Evolutionary conservation across 2,329 filamentous ascomycete species (phyloP), one percentile per base, ranked within the genome.

Genomic region (Diaporthe sp.): DNA sequence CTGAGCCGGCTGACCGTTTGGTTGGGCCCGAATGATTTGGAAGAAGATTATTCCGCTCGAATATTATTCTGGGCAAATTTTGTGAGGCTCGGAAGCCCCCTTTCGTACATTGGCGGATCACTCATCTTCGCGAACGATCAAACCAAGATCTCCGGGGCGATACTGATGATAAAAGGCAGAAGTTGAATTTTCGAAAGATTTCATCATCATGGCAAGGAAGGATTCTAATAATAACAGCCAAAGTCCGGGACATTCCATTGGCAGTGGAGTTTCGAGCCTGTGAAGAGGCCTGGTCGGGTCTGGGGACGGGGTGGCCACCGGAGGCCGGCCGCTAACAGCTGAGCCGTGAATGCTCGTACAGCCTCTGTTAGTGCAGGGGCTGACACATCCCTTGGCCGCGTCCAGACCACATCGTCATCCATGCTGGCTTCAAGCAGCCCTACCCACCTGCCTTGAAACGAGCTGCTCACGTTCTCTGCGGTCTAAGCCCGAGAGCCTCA

Each of bases 221-320:
- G 8, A 49, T 44, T 71, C 75, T 71, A 76, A 73, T 34, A 73
- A 76, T 76, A 76, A 60, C 39, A 19, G 39, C 15, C 39, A 6
- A n/a, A 10, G 28, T 44, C 22, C n/a, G 51, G 44, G 73, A 62
- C 31, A 28, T 13, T 57, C 55, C 73, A 61, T 53, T 67, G 70
- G 57, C 65, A 72, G 51, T 46, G 75, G 61, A 53, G 75, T 74
- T 76, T 74, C 71, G 60, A 72, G 44, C 68, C 75, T 39, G 49
- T 22, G 49, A 57, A 31, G 60, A 5, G 73, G 57, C 61, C 75
- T 31, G 39, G 55, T 53, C 70, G n/a, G 73, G 73, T 51, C 61
- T 60, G 39, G 60, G 58, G 44, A 70, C 67, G 73, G 73, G 13
- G 70, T 25, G 70, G 70, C 58, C 39, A 57, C 58, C 42, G n/a